These are phyloP conservation scores for Debaryomycetaceae sp. DNA, from an alignment of 1,139 yeast species.

Conservation along the genomic window DNA sequence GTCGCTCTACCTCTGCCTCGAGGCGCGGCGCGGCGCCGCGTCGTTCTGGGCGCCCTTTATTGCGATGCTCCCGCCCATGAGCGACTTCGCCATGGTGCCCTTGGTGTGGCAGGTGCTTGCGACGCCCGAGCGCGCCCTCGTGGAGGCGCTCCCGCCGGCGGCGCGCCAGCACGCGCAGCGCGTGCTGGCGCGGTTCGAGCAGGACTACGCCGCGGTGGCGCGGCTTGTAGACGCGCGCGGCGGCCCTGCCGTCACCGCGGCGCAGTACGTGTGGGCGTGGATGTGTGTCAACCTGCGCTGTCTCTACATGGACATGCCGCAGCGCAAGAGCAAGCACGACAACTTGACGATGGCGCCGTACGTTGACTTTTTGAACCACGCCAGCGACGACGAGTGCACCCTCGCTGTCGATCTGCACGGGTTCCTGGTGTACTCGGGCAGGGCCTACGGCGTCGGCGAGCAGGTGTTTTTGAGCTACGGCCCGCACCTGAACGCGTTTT, in stretches of 20 bases:
- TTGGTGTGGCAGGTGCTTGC: constrained; percentile 44
- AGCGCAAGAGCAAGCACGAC: constrained; percentile 44
- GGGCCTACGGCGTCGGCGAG: constrained; percentile 36
- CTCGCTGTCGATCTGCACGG: constrained; percentile 46
- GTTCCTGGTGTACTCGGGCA: constrained; percentile 45
- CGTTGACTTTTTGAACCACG: constrained; percentile 85
- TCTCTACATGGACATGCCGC: constrained; percentile 67
- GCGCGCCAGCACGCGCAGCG: constrained; percentile 29
- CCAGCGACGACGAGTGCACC: constrained; percentile 49
- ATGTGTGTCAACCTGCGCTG: constrained; percentile 89
- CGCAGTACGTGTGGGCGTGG: constrained; percentile 65
- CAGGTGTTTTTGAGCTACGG: constrained; percentile 80
- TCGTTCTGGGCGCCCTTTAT: constrained; percentile 69
- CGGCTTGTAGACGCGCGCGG: constrained; percentile 15
- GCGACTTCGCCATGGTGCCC: constrained; percentile 49
- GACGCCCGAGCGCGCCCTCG: constrained; percentile 20
- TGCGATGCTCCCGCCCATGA: constrained; percentile 47
- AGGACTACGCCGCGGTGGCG: constrained; percentile 31
- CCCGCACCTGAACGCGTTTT: constrained; percentile 77
- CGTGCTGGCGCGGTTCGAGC: constrained; percentile 33
- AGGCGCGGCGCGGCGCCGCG: constrained; percentile 25
- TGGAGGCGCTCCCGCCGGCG: constrained; percentile 36
- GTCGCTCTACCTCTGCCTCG: constrained; percentile 45
- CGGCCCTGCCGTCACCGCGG: constrained; percentile 7
- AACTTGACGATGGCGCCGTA: constrained; percentile 89